Base-by-base conservation (phyloP, 345 rosid species). In the Populus nigra region DNA sequence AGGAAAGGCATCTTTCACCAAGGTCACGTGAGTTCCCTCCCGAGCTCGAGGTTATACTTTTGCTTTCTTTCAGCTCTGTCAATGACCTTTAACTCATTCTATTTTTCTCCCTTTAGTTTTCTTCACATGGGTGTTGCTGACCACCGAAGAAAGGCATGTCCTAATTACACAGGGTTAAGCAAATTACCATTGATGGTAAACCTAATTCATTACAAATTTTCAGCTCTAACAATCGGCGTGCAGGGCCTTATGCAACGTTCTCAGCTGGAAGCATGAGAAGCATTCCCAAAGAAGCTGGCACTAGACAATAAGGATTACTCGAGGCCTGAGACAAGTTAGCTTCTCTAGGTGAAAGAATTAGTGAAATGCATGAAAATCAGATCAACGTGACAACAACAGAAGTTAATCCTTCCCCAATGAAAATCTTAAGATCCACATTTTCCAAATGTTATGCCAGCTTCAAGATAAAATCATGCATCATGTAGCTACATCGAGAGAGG, bases 91-190 rank as follows among this genome's bases (percentile, higher is more conserved):
- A 27, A 35, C 36, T 31, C 41, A 8, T 5, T 22, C 50, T 33
- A 13, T 29, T 76, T 63, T 27, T 69, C 68, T 49, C 68, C 25
- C 57, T 65, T 73, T 68, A 36, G 25, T 39, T 74, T 74, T 47
- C 62, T 77, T 75, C 49, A 23, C 62, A 38, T n/a, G 27, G 67
- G 27, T 35, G 35, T 82, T 74, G 79, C 81, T 77, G 71, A 55
- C 31, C 63, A 22, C 27, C 27, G 71, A 85, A 82, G 83, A 71
- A 85, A 82, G 79, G 83, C 50, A 79, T 79, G 67, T 63, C 11
- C 59, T 47, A n/a, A 43, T 20, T 29, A 65, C 69, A 65, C 2
- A 65, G 36, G 5, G 5, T 17, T 31, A n/a, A 59, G 13, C 6
- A 38, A 73, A 73, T 5, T 4, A 73, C 36, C n/a, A 16, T 31